Evolutionary conservation across 192 early-diverging fungal genomes (phyloP).

Genomic region (Chytriomyces hyalinus): DNA sequence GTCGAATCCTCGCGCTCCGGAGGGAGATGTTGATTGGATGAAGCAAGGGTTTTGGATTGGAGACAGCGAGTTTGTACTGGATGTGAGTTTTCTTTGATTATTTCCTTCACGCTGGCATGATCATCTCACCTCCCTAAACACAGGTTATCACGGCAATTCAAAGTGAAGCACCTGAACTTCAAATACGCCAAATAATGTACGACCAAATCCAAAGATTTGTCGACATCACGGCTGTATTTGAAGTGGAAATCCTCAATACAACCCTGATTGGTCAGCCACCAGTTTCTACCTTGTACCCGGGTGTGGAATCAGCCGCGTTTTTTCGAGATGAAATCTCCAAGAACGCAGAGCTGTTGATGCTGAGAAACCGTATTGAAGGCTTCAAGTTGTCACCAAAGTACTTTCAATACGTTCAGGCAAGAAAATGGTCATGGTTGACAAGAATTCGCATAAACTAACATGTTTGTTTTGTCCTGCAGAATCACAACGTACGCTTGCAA

Average conservation of each 20-base stretch:
- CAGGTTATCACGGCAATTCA: slow-evolving; percentile 81
- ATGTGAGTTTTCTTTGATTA: slow-evolving; percentile 21
- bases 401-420: slow-evolving; percentile 9
- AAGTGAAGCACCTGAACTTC: slow-evolving; percentile 82
- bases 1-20: slow-evolving; percentile 1
- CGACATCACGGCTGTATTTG: slow-evolving; percentile 77
- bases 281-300: slow-evolving; percentile 8
- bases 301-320: slow-evolving; percentile 57
- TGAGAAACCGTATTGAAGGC: slow-evolving; percentile 83
- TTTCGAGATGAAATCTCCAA: slow-evolving; percentile 72
- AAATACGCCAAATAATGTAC: slow-evolving; percentile 86
- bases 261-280: slow-evolving; percentile 61
- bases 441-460: neutral
- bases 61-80: slow-evolving; percentile 46
- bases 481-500: slow-evolving; percentile 2
- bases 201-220: slow-evolving; percentile 86
- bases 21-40: slow-evolving; percentile 46
- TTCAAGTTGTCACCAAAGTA: slow-evolving; percentile 51
- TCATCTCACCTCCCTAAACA: neutral
- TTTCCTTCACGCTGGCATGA: neutral
- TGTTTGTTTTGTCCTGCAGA: neutral
- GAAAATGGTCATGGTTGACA: neutral
- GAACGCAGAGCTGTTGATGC: slow-evolving; percentile 71
- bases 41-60: slow-evolving; percentile 37
- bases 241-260: slow-evolving; percentile 67